Conservation (phyloP, 2,329 filamentous ascomycete genomes). For the Bipolaris sorokiniana region DNA sequence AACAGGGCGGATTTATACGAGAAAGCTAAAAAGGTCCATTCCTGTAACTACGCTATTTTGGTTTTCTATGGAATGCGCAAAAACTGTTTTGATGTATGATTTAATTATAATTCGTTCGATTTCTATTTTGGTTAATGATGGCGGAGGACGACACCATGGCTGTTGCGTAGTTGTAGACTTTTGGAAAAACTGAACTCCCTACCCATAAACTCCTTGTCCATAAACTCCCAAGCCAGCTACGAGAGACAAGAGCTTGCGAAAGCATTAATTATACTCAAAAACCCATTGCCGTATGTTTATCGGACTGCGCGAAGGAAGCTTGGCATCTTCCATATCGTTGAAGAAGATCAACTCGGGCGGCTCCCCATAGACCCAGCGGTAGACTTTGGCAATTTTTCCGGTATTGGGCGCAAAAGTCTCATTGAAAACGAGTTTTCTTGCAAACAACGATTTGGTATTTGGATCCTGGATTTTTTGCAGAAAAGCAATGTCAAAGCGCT, state of each 20-base stretch:
- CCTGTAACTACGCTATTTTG: background rate
- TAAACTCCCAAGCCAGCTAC: background rate
- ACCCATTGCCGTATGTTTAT: constrained; percentile 9
- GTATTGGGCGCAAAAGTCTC: background rate
- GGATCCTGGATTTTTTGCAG: constrained; percentile 1
- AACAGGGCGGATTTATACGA: background rate
- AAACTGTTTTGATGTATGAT: background rate
- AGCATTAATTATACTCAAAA: constrained; percentile 3
- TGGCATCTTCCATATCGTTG: background rate
- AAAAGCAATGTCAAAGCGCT: constrained; percentile 1
- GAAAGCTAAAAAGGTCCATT: background rate
- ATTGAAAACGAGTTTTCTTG: background rate
- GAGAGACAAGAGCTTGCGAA: background rate
- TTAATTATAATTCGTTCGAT: background rate
- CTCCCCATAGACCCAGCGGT: constrained; percentile 6
- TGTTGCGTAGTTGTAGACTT: background rate
- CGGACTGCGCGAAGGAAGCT: background rate
- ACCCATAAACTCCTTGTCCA: background rate
- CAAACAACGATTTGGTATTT: background rate
- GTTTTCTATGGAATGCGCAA: background rate
- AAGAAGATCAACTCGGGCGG: background rate
- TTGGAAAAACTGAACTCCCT: background rate
- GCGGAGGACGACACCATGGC: background rate
- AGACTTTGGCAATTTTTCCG: background rate
- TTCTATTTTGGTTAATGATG: background rate